These are phyloP conservation scores for Vitis amurensis DNA, from an alignment of 164 flowering plant species.

Conservation along the genomic window DNA sequence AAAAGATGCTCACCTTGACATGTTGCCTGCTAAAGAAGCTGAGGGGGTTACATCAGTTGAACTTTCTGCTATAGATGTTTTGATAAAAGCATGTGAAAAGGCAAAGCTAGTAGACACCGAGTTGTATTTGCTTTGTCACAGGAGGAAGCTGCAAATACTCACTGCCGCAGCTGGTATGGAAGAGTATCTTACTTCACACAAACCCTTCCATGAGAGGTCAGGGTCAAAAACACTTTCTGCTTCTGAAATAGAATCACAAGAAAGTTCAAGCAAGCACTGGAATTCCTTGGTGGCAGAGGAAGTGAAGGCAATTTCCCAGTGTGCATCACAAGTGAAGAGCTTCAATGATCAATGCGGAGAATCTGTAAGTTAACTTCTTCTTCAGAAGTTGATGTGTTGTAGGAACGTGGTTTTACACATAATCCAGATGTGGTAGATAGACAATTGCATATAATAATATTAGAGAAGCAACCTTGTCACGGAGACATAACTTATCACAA, in stretches of 20 bases:
- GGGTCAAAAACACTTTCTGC: conserved; percentile 20
- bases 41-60: conserved; percentile 53
- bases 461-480: no score
- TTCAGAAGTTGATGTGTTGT: neutral
- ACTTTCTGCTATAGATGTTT: conserved; percentile 66
- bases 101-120: conserved; percentile 53
- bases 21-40: conserved; percentile 34
- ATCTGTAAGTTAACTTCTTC: conserved; percentile 48
- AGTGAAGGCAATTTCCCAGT: conserved; percentile 65
- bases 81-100: conserved; percentile 72
- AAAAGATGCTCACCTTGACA: conserved; percentile 47
- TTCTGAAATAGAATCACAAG: conserved; percentile 44
- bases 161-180: conserved; percentile 61
- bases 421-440: neutral
- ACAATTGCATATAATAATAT: neutral
- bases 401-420: neutral
- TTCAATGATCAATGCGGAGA: conserved; percentile 40
- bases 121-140: conserved; percentile 58
- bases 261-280: conserved; percentile 44
- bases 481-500: no score
- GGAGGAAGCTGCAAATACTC: conserved; percentile 69
- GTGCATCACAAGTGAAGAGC: conserved; percentile 62
- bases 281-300: conserved; percentile 62
- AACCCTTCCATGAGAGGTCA: conserved; percentile 25
- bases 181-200: conserved; percentile 30